Evolutionary conservation across 106 monocot species (phyloP).

Genomic region (Chionographis japonica): DNA sequence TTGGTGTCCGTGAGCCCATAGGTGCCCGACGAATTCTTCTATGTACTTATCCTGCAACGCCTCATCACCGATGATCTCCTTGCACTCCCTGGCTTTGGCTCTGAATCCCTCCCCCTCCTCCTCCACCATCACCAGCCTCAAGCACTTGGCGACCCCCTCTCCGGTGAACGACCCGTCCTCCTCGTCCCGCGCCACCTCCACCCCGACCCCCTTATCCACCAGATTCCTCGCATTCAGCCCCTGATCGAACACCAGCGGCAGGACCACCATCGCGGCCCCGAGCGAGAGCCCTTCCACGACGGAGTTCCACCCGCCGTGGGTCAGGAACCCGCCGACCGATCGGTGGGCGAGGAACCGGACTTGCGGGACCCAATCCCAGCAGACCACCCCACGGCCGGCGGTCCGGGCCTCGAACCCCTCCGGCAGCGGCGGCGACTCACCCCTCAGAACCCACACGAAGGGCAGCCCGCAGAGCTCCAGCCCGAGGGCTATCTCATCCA

Average conservation of each 20-base stretch:
- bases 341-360: conserved; percentile 16
- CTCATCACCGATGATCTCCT: conserved; percentile 5
- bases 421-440: not conserved
- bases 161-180: conserved; percentile 26
- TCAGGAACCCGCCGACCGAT: conserved; percentile 35
- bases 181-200: conserved; percentile 28
- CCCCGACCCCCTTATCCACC: conserved; percentile 25
- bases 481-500: conserved; percentile 28
- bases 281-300: conserved; percentile 22
- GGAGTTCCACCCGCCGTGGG: conserved; percentile 27
- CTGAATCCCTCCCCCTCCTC: conserved; percentile 1
- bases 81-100: not conserved
- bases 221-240: conserved; percentile 33
- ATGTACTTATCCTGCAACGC: conserved; percentile 11
- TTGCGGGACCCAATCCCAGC: conserved; percentile 30
- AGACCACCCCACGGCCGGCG: conserved; percentile 8
- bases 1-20: not conserved
- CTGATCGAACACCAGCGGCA: conserved; percentile 39
- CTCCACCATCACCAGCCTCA: conserved; percentile 35
- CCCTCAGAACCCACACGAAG: conserved; percentile 27
- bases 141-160: conserved; percentile 13
- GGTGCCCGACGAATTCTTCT: conserved; percentile 4
- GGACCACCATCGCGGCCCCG: conserved; percentile 20
- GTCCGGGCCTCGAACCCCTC: conserved; percentile 8
- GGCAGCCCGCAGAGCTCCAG: conserved; percentile 19